phyloP scores from a whole-genome alignment of 495 filamentous ascomycete genomes.

The Neurospora sp. region DNA sequence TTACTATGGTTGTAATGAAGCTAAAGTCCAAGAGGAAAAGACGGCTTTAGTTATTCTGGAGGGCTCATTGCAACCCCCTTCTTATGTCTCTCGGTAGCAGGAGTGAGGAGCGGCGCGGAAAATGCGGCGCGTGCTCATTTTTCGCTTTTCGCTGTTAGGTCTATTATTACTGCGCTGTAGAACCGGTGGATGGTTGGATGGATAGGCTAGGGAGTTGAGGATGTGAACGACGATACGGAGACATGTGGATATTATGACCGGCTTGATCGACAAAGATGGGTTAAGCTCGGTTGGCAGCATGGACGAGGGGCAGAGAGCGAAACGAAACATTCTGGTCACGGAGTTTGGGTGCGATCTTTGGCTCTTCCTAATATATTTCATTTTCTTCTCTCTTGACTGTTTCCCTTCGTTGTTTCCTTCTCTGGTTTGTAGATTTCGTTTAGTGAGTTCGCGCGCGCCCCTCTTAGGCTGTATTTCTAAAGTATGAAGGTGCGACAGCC shows the following conservation, averaged over 20 bases:
- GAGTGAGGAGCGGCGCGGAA: not conserved
- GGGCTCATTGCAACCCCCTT: not conserved
- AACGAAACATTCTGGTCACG: conserved; percentile 1
- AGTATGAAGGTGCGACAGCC: not conserved
- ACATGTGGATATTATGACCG: not conserved
- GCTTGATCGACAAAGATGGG: not conserved
- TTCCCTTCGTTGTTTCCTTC: not conserved
- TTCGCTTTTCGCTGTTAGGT: not conserved
- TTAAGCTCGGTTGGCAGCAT: not conserved
- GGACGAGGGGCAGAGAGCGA: not conserved
- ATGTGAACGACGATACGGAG: not conserved
- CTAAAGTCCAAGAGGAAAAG: not conserved
- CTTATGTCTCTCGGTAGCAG: not conserved
- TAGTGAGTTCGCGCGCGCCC: not conserved
- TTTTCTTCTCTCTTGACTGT: not conserved
- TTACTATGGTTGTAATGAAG: not conserved
- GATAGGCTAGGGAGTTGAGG: not conserved
- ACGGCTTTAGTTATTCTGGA: not conserved
- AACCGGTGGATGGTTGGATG: not conserved
- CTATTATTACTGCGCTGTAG: not conserved
- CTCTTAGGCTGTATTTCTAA: not conserved
- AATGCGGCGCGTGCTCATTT: not conserved
- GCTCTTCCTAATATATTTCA: conserved; percentile 1
- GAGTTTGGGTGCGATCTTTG: conserved; percentile 1
- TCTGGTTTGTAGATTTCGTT: not conserved